Evolutionary conservation across 176 grass and related monocot genomes (phyloP).

Genomic region (Ananas comosus): DNA sequence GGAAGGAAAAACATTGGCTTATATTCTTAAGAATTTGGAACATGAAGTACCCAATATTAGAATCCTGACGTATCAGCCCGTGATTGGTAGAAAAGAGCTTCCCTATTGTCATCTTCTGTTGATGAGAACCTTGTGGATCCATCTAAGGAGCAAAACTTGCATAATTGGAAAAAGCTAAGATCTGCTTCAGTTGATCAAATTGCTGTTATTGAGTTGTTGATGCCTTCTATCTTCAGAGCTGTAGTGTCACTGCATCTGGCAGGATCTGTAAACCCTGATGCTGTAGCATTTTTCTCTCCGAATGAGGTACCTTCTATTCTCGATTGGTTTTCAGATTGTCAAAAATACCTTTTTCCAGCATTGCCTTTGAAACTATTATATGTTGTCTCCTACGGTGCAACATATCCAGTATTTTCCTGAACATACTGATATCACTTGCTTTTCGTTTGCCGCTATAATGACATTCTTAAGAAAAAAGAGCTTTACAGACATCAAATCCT

Average conservation of each 20-base stretch:
- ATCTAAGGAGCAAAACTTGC: constrained; percentile 49
- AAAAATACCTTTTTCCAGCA: not conserved
- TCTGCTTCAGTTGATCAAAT: constrained; percentile 45
- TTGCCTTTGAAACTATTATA: not conserved
- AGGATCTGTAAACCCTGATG: constrained; percentile 77
- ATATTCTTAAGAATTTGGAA: constrained; percentile 71
- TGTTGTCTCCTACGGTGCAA: not conserved
- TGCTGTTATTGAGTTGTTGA: constrained; percentile 77
- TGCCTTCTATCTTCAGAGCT: constrained; percentile 86
- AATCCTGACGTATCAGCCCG: constrained; percentile 66
- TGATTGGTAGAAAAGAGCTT: constrained; percentile 92
- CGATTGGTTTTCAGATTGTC: not conserved
- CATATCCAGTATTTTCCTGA: not conserved
- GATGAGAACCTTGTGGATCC: constrained; percentile 54
- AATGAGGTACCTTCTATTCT: constrained; percentile 49
- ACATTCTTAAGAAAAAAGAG: too few species aligned
- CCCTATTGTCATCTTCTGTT: constrained; percentile 42
- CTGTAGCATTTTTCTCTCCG: constrained; percentile 86
- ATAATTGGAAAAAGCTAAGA: constrained; percentile 41
- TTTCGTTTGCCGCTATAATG: too few species aligned
- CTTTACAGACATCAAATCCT: too few species aligned
- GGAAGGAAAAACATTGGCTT: constrained; percentile 55
- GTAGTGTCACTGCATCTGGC: constrained; percentile 83
- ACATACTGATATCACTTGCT: not conserved
- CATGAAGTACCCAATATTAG: constrained; percentile 51